Evolutionary conservation across 768 basidiomycete genomes (phyloP).

Genomic region (Cystobasidium ongulense): DNA sequence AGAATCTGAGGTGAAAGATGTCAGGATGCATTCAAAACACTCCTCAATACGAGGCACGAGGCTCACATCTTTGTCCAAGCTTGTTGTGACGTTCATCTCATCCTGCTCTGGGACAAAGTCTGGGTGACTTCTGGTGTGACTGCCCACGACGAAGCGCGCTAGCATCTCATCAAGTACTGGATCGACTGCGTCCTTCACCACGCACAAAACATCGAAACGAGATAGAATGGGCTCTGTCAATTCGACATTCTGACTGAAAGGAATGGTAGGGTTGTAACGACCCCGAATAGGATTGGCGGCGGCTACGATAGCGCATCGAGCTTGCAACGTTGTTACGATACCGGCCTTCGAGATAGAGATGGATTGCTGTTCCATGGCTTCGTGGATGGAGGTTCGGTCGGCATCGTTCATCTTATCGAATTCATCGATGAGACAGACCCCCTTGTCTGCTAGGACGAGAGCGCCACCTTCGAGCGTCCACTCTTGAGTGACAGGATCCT

Average conservation of each 20-base stretch:
- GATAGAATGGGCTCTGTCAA: slow-evolving; percentile 96
- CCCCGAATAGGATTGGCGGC: slow-evolving; percentile 97
- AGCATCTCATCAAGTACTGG: slow-evolving; percentile 93
- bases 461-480: slow-evolving; percentile 99
- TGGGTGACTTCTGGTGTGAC: slow-evolving; percentile 88
- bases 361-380: slow-evolving; percentile 99
- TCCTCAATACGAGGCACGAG: neutral
- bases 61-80: slow-evolving; percentile 48
- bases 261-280: slow-evolving; percentile 94
- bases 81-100: slow-evolving; percentile 86
- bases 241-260: slow-evolving; percentile 97
- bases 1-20: slow-evolving; percentile 59
- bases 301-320: slow-evolving; percentile 92
- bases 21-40: neutral
- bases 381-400: slow-evolving; percentile 90
- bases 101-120: slow-evolving; percentile 68
- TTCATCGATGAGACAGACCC: slow-evolving; percentile 94
- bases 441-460: slow-evolving; percentile 95
- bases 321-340: slow-evolving; percentile 95
- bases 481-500: slow-evolving; percentile 91
- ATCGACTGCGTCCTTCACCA: slow-evolving; percentile 95
- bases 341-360: slow-evolving; percentile 99
- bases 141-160: slow-evolving; percentile 95
- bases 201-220: slow-evolving; percentile 94
- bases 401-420: slow-evolving; percentile 99